These are phyloP conservation scores for Lophiostoma macrostomum DNA, from an alignment of 495 filamentous ascomycete genomes.

Conservation along the genomic window DNA sequence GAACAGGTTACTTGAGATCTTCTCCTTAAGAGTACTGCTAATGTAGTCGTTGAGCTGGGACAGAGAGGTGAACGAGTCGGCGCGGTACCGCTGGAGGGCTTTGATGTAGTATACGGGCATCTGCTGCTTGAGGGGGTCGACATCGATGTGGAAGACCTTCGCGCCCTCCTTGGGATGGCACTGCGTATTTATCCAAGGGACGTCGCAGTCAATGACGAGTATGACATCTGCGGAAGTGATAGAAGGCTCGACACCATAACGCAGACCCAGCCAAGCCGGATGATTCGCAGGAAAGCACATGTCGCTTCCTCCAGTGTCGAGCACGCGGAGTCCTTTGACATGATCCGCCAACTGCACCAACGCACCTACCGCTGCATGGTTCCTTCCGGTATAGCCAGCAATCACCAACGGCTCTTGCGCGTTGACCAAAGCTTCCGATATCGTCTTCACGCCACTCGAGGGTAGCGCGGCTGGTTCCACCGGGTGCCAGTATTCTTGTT, in stretches of 20 bases:
- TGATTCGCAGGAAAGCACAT: constrained; percentile 78
- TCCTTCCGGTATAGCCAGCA: constrained; percentile 79
- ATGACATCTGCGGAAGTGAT: constrained; percentile 81
- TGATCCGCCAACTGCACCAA: constrained; percentile 75
- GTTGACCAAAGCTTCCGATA: constrained; percentile 65
- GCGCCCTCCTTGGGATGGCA: constrained; percentile 44
- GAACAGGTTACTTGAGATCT: constrained; percentile 29
- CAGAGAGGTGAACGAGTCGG: constrained; percentile 67
- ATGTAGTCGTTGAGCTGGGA: constrained; percentile 63
- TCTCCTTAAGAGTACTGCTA: constrained; percentile 42
- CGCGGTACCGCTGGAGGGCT: constrained; percentile 71
- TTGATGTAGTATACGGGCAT: constrained; percentile 68
- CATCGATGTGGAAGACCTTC: constrained; percentile 43
- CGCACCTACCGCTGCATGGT: constrained; percentile 63
- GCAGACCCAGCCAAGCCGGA: constrained; percentile 64
- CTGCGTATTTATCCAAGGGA: constrained; percentile 63
- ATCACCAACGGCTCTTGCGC: constrained; percentile 77
- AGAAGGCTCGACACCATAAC: constrained; percentile 70
- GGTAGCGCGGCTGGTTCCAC: constrained; percentile 75
- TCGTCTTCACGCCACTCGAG: constrained; percentile 58
- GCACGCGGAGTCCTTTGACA: constrained; percentile 74
- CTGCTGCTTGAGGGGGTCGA: constrained; percentile 44
- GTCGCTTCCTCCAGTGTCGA: constrained; percentile 88
- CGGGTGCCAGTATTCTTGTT: constrained; percentile 71
- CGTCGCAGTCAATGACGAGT: constrained; percentile 79